Conservation (phyloP, 441 rosid genomes). For the Populus hybrid region DNA sequence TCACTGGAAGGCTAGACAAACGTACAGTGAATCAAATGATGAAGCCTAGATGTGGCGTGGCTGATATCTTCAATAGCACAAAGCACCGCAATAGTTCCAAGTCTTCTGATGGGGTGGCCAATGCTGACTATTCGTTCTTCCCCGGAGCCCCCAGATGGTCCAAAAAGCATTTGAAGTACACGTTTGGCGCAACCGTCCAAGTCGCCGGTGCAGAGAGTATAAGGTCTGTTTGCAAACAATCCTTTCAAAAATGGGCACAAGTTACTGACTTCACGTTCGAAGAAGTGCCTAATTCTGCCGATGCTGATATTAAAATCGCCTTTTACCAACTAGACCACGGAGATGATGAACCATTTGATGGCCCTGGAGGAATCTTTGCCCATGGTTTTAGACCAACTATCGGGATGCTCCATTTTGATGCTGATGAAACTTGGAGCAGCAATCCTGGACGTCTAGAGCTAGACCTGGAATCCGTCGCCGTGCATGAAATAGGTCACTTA, state of each 20-base stretch:
- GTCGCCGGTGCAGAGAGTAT: not conserved
- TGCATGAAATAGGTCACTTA: not conserved
- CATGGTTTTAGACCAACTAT: not conserved
- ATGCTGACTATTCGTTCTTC: not conserved
- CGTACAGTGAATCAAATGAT: not conserved
- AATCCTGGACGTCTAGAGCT: not conserved
- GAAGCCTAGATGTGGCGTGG: conserved; percentile 2
- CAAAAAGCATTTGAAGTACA: not conserved
- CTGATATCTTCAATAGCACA: not conserved
- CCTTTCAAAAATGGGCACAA: not conserved
- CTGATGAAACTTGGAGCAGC: not conserved
- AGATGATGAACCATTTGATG: not conserved
- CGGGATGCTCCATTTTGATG: not conserved
- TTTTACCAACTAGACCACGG: not conserved
- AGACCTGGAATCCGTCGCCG: too few species aligned
- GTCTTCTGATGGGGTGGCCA: not conserved
- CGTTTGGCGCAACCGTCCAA: not conserved
- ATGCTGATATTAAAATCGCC: not conserved
- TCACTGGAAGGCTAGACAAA: conserved; percentile 2
- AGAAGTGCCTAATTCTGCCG: not conserved
- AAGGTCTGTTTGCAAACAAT: not conserved
- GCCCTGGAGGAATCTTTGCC: not conserved
- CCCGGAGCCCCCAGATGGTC: not conserved
- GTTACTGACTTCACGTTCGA: not conserved
- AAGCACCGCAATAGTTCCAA: not conserved